phyloP scores from a whole-genome alignment of 352 stramenopile species.

The Elongisporangium prolatum region DNA sequence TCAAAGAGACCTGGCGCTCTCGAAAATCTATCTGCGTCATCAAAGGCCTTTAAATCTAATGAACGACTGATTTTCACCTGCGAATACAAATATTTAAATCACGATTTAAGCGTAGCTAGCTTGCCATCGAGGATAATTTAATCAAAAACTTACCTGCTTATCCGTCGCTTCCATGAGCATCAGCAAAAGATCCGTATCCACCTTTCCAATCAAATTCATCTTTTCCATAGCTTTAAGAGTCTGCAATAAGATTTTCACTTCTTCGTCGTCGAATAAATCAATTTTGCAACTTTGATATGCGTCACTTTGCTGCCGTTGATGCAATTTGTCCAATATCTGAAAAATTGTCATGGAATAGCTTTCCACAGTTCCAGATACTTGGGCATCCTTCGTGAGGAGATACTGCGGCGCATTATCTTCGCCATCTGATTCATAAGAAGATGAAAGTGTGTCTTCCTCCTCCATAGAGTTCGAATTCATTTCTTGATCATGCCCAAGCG shows the following conservation, averaged over 20 bases:
- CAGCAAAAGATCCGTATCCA: slow-evolving; percentile 52
- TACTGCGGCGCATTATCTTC: slow-evolving; percentile 25
- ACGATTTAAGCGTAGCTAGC: not conserved
- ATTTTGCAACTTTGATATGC: slow-evolving; percentile 20
- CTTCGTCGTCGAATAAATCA: slow-evolving; percentile 39
- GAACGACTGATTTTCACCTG: not conserved
- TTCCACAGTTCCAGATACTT: slow-evolving; percentile 47
- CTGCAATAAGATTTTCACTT: slow-evolving; percentile 64
- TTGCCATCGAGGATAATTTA: not conserved
- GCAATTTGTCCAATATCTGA: slow-evolving; percentile 31
- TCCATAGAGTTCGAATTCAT: not conserved
- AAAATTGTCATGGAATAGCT: slow-evolving; percentile 60
- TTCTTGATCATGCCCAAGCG: not conserved
- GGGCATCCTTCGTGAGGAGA: slow-evolving; percentile 49
- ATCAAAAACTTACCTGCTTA: slow-evolving; percentile 45
- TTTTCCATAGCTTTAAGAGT: slow-evolving; percentile 69
- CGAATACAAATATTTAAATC: not conserved
- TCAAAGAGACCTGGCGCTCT: not conserved
- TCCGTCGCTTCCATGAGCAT: slow-evolving; percentile 51
- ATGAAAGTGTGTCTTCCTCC: slow-evolving; percentile 5
- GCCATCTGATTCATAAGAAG: slow-evolving; percentile 11
- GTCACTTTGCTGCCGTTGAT: slow-evolving; percentile 24
- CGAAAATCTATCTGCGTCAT: not conserved
- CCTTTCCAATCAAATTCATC: slow-evolving; percentile 45
- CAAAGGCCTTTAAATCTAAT: not conserved